Conservation (phyloP, 495 filamentous ascomycete genomes). For the Annulohypoxylon nitens region DNA sequence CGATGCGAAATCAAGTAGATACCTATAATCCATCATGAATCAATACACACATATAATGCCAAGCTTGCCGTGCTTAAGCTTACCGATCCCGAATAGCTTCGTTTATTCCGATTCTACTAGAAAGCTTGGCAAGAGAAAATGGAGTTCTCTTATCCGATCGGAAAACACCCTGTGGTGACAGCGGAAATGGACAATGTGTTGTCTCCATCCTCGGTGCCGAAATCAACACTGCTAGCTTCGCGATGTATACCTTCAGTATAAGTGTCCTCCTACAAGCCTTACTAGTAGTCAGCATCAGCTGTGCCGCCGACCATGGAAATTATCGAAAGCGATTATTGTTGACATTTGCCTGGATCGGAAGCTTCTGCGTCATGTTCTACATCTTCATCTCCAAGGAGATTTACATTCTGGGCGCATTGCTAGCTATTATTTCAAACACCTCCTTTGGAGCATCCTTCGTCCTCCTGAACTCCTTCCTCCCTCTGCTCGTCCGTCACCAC, state of each 20-base stretch:
- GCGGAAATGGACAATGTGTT: constrained; percentile 78
- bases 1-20: constrained; percentile 26
- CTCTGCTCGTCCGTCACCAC: constrained; percentile 83
- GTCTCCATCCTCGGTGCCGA: constrained; percentile 84
- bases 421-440: constrained; percentile 91
- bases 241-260: constrained; percentile 97
- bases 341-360: constrained; percentile 83
- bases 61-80: constrained; percentile 19
- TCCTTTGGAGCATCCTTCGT: constrained; percentile 91
- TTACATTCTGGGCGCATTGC: constrained; percentile 82
- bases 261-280: constrained; percentile 90
- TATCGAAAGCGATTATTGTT: constrained; percentile 91
- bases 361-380: constrained; percentile 88
- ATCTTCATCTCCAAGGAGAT: constrained; percentile 78
- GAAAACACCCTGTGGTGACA: constrained; percentile 73
- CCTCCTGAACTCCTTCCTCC: constrained; percentile 85
- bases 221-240: constrained; percentile 96
- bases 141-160: constrained; percentile 85
- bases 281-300: constrained; percentile 94
- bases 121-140: constrained; percentile 91
- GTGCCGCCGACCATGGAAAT: constrained; percentile 93
- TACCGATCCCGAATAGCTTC: constrained; percentile 69
- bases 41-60: constrained; percentile 14
- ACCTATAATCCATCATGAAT: constrained; percentile 3
- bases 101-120: constrained; percentile 96